Percentiles rank a stretch among this genome's conserved stretches.
Evolutionary conservation across 1,284 basidiomycete genomes (phyloP).

Genomic region (Sanghuangporus weigelae): DNA sequence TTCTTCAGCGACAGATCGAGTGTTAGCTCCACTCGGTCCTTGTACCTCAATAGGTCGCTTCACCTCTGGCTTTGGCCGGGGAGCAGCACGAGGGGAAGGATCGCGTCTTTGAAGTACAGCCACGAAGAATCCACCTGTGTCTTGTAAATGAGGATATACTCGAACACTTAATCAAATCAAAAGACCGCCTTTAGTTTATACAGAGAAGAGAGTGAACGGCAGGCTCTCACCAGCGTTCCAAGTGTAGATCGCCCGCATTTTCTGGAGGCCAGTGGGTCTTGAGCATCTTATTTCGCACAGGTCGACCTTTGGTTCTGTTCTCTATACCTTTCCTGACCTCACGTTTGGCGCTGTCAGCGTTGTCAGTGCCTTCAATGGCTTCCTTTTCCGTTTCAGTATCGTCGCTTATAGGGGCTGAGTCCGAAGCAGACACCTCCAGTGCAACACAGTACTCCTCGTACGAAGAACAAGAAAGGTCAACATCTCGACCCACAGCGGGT

Average conservation of each 20-base stretch:
- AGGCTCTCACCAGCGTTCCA: constrained; percentile 64
- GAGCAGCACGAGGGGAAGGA: constrained; percentile 14
- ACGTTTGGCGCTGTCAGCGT: background rate
- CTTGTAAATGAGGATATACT: constrained; percentile 92
- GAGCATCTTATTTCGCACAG: constrained; percentile 53
- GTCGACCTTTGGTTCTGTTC: constrained; percentile 28
- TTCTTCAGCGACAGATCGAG: constrained; percentile 30
- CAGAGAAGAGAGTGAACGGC: background rate
- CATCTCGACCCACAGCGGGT: constrained; percentile 51
- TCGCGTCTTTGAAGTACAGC: constrained; percentile 72
- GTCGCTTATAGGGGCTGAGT: background rate
- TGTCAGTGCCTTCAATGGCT: background rate
- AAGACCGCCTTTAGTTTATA: background rate
- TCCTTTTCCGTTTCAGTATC: background rate
- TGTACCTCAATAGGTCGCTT: constrained; percentile 44
- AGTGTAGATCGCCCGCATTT: constrained; percentile 52
- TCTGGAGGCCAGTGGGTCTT: constrained; percentile 78
- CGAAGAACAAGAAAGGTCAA: constrained; percentile 42
- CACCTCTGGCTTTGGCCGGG: constrained; percentile 19
- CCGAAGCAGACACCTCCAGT: constrained; percentile 31
- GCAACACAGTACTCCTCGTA: constrained; percentile 52
- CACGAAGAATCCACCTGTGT: constrained; percentile 97
- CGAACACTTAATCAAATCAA: constrained; percentile 52
- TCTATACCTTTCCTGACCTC: background rate
- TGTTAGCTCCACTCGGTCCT: background rate